Percentiles rank a stretch among this genome's conserved stretches.
phyloP scores from a whole-genome alignment of 1,139 yeast genomes.

The Diutina mesorugosa region DNA sequence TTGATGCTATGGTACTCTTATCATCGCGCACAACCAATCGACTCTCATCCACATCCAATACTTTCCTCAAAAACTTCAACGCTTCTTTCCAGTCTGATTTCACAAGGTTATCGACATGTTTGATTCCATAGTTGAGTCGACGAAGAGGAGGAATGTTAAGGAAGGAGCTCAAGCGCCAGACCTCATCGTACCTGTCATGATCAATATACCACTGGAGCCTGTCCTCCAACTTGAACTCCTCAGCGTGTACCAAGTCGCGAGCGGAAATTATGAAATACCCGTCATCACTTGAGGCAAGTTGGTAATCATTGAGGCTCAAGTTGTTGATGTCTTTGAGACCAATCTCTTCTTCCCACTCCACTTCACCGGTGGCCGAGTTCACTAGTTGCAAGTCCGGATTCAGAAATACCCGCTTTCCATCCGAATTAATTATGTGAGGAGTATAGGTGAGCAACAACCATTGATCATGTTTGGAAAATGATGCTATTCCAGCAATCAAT shows the following conservation, averaged over 20 bases:
- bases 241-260: slow-evolving; percentile 67
- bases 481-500: slow-evolving; percentile 66
- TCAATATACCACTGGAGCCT: slow-evolving; percentile 62
- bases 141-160: slow-evolving; percentile 32
- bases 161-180: slow-evolving; percentile 65
- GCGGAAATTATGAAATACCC: slow-evolving; percentile 63
- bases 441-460: slow-evolving; percentile 47
- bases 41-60: slow-evolving; percentile 21
- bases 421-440: slow-evolving; percentile 21
- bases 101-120: slow-evolving; percentile 46
- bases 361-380: slow-evolving; percentile 55
- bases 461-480: slow-evolving; percentile 49
- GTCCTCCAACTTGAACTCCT: slow-evolving; percentile 56
- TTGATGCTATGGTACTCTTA: slow-evolving; percentile 16
- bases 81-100: slow-evolving; percentile 43
- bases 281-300: slow-evolving; percentile 35
- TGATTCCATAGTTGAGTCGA: slow-evolving; percentile 48
- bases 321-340: slow-evolving; percentile 45
- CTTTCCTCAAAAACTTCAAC: slow-evolving; percentile 30
- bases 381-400: slow-evolving; percentile 65
- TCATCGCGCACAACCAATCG: slow-evolving; percentile 17
- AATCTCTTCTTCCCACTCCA: slow-evolving; percentile 74
- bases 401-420: slow-evolving; percentile 16
- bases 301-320: slow-evolving; percentile 73
- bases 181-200: slow-evolving; percentile 41